Evolutionary conservation across 139 green algal species (phyloP), one percentile per base, ranked within the genome.

Genomic region (Edaphochlamys debaryana): DNA sequence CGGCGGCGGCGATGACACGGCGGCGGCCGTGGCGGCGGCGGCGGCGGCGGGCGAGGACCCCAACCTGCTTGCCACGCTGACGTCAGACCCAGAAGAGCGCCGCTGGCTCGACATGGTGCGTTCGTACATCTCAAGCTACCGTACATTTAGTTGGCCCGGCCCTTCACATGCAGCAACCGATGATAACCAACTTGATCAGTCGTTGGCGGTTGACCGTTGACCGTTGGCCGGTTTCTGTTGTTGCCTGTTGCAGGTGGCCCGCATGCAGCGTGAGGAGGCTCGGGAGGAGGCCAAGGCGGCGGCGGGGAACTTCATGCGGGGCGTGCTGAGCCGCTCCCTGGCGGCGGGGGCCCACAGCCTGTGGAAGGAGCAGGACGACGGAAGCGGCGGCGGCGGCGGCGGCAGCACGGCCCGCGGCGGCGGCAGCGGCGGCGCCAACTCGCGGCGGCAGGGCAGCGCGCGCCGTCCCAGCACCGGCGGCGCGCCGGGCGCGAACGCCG

Each of bases 61-160:
- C 4, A 68, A 69, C 3, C 79, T 90, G 40, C 37, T 84, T 76
- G 54, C 69, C 20, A 73, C 66, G 41, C 70, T 90, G 64, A 90
- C 87, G 34, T 34, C 36, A 11, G 87, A 90, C 60, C 87, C 87
- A 2, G 87, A 90, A 66, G 87, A 90, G 71, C 22, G 40, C 5
- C 15, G 29, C 34, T 88, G 81, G 79, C 68, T 90, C 25, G 50
- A 67, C 6, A 73, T 71, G 74, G 56, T 81, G 20, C 22, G 67
- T 58, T 6, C 9, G 13, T 36, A n/a, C 15, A n/a, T n/a, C n/a
- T n/a, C n/a, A n/a, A n/a, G n/a, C n/a, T n/a, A n/a, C n/a, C n/a
- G n/a, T n/a, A n/a, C n/a, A n/a, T n/a, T n/a, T n/a, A n/a, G n/a
- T n/a, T n/a, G n/a, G n/a, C n/a, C n/a, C n/a, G n/a, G n/a, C n/a